Percentiles rank a stretch among this genome's conserved stretches.
phyloP scores from a whole-genome alignment of 345 rosid species.

The Aquilaria malaccensis region DNA sequence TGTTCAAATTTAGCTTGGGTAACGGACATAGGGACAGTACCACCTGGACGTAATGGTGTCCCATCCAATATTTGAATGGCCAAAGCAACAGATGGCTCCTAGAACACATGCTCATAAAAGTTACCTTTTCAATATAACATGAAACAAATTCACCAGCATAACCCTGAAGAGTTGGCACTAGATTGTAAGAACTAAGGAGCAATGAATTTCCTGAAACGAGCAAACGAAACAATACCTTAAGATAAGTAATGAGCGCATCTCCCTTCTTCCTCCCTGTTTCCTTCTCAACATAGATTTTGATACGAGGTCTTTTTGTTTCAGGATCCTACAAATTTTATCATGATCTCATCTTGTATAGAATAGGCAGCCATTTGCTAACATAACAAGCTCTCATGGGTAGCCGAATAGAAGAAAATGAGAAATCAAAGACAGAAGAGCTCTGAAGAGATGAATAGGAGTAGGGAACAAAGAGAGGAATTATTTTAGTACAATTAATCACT shows the following conservation, averaged over 20 bases:
- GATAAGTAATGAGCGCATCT: constrained; percentile 87
- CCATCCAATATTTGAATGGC: constrained; percentile 92
- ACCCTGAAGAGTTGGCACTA: too few relatives aligned
- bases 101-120: constrained; percentile 13
- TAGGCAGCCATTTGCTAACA: constrained; percentile 1
- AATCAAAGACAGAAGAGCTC: not conserved
- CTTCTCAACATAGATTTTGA: constrained; percentile 86
- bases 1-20: constrained; percentile 84
- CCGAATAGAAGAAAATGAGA: too few relatives aligned
- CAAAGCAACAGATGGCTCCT: constrained; percentile 97
- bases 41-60: constrained; percentile 78
- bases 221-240: constrained; percentile 57
- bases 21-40: constrained; percentile 73
- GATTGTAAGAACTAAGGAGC: too few relatives aligned
- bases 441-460: not conserved
- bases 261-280: constrained; percentile 86
- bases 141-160: too few relatives aligned
- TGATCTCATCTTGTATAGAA: constrained; percentile 10
- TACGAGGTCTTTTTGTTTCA: constrained; percentile 81
- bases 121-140: not conserved
- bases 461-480: too few relatives aligned
- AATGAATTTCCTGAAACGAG: not conserved
- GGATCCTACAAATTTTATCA: constrained; percentile 49
- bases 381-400: too few relatives aligned
- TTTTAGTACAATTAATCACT: too few relatives aligned